These are phyloP conservation scores for Coprinellus micaceus DNA, from an alignment of 768 basidiomycete genomes.

Conservation along the genomic window DNA sequence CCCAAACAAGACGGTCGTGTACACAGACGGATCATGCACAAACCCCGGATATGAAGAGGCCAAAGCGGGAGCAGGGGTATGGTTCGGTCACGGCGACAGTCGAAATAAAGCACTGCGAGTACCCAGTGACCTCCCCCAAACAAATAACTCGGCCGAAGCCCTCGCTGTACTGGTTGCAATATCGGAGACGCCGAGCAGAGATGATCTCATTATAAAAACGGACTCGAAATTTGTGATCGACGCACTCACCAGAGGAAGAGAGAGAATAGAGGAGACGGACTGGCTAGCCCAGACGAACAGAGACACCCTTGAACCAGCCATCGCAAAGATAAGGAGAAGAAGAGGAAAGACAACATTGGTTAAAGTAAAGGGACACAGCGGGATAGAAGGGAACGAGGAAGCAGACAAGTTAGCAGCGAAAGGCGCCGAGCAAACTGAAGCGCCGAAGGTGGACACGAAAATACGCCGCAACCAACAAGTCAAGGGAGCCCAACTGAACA, in stretches of 20 bases:
- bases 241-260: slow-evolving; percentile 8
- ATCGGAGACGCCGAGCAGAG: background rate
- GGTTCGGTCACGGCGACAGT: slow-evolving; percentile 4
- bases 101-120: slow-evolving; percentile 14
- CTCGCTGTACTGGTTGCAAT: slow-evolving; percentile 14
- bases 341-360: background rate
- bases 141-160: slow-evolving; percentile 18
- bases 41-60: slow-evolving; percentile 3
- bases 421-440: background rate
- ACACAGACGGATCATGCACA: slow-evolving; percentile 11
- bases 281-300: slow-evolving; percentile 8
- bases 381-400: slow-evolving; percentile 11
- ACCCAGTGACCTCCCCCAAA: slow-evolving; percentile 1
- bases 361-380: slow-evolving; percentile 16
- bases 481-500: background rate
- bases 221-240: slow-evolving; percentile 18
- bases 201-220: slow-evolving; percentile 1
- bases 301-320: background rate
- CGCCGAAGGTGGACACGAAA: background rate
- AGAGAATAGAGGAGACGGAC: slow-evolving; percentile 13
- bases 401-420: slow-evolving; percentile 12
- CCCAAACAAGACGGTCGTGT: slow-evolving; percentile 18
- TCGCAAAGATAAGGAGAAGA: background rate
- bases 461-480: background rate
- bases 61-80: slow-evolving; percentile 19